Conservation (phyloP, 345 rosid genomes). For the Physaria fendleri region DNA sequence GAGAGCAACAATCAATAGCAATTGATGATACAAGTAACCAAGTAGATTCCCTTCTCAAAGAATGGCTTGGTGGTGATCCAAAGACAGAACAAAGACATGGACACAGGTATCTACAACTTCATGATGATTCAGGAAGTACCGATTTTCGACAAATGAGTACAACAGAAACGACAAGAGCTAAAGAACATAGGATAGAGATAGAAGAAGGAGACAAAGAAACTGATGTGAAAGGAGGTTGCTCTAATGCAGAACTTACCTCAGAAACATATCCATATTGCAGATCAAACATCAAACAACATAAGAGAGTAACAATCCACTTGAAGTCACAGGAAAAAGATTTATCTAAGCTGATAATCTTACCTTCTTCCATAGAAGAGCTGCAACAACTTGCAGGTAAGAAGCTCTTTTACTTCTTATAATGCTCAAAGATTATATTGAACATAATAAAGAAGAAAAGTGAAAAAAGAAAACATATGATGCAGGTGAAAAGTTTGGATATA, state of each 20-base stretch:
- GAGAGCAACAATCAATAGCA: constrained; percentile 39
- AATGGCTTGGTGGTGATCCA: constrained; percentile 36
- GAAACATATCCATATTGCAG: constrained; percentile 23
- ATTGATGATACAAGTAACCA: constrained; percentile 27
- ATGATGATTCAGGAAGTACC: constrained; percentile 5
- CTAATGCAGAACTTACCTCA: constrained; percentile 18
- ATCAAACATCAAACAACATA: constrained; percentile 24
- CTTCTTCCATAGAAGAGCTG: constrained; percentile 68
- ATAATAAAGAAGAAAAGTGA: not conserved
- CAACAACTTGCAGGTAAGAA: constrained; percentile 76
- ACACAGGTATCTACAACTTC: constrained; percentile 1
- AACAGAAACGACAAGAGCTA: constrained; percentile 32
- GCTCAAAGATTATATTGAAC: not conserved
- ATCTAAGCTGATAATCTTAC: constrained; percentile 67
- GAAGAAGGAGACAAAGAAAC: constrained; percentile 29
- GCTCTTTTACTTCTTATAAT: constrained; percentile 7
- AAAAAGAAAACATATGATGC: not conserved
- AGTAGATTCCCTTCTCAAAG: constrained; percentile 29
- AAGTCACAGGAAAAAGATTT: constrained; percentile 30
- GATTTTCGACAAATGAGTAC: not conserved
- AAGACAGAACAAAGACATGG: constrained; percentile 35
- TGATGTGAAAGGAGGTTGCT: constrained; percentile 27
- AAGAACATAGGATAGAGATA: constrained; percentile 56
- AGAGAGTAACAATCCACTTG: constrained; percentile 77
- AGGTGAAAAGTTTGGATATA: constrained; percentile 75